Conservation (phyloP, 768 basidiomycete species). For the Clathrus columnatus region DNA sequence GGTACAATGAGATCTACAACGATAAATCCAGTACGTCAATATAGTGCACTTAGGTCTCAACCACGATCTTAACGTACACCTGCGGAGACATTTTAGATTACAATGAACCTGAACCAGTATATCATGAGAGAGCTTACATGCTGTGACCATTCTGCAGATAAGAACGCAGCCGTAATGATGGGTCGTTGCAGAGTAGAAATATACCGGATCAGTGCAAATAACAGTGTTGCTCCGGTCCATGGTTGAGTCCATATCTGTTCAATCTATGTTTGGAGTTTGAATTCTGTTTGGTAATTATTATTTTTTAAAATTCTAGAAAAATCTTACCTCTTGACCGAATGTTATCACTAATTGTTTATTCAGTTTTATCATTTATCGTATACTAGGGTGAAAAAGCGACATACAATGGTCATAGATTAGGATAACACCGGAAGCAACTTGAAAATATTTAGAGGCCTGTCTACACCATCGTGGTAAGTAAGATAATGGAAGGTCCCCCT, state of each 20-base stretch:
- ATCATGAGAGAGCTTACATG: background rate
- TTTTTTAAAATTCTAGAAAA: background rate
- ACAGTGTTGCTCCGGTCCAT: background rate
- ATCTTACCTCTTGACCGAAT: background rate
- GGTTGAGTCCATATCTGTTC: conserved; percentile 8
- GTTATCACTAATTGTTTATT: background rate
- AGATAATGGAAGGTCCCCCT: background rate
- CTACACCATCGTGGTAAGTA: background rate
- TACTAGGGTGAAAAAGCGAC: background rate
- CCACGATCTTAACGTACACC: background rate
- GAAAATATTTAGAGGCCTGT: conserved; percentile 4
- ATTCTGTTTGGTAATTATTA: background rate
- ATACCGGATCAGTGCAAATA: conserved; percentile 9
- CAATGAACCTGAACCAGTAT: background rate
- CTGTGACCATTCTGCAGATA: conserved; percentile 5
- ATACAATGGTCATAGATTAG: conserved; percentile 5
- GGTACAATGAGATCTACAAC: background rate
- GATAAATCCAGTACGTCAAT: background rate
- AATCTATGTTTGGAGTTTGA: background rate
- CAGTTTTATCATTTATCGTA: background rate
- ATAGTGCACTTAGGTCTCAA: background rate
- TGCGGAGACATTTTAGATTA: background rate
- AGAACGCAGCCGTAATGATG: background rate
- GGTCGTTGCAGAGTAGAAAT: conserved; percentile 1
- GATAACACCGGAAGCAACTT: conserved; percentile 1